phyloP scores from a whole-genome alignment of 192 early-diverging fungal genomes.

The Backusella circina region DNA sequence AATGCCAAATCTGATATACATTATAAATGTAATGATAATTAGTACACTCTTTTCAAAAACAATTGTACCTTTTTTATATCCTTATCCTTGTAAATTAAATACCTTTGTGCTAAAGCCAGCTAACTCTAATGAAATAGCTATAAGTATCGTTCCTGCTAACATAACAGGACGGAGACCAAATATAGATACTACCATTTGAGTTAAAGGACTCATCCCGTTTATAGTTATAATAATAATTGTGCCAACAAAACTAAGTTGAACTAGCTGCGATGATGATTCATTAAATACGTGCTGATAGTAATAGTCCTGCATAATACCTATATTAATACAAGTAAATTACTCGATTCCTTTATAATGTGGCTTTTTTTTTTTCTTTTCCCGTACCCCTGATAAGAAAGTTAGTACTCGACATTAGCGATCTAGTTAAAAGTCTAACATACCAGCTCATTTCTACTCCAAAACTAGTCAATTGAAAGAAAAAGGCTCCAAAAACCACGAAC shows the following conservation, averaged over 20 bases:
- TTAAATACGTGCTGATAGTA: slow-evolving; percentile 21
- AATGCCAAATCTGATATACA: slow-evolving; percentile 50
- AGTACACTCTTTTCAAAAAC: not conserved
- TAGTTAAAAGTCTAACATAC: not conserved
- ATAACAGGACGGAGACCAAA: slow-evolving; percentile 14
- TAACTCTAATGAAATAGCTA: slow-evolving; percentile 8
- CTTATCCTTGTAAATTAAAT: not conserved
- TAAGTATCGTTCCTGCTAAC: slow-evolving; percentile 1
- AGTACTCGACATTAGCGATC: not conserved
- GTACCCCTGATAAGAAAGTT: not conserved
- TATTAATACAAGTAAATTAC: not conserved
- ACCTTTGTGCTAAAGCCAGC: slow-evolving; percentile 14
- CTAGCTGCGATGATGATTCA: not conserved
- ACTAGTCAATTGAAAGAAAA: slow-evolving; percentile 29
- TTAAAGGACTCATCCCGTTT: slow-evolving; percentile 18
- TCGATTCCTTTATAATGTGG: not conserved
- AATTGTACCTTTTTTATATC: not conserved
- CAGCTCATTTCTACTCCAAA: slow-evolving; percentile 6
- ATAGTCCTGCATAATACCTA: slow-evolving; percentile 33
- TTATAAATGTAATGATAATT: not conserved
- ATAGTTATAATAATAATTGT: slow-evolving; percentile 5
- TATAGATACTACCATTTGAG: slow-evolving; percentile 13
- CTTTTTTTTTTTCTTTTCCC: not conserved
- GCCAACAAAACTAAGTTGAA: slow-evolving; percentile 26
- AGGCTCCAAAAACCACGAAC: slow-evolving; percentile 36